phyloP scores from a whole-genome alignment of 495 filamentous ascomycete genomes.

The Tuber calosporum region DNA sequence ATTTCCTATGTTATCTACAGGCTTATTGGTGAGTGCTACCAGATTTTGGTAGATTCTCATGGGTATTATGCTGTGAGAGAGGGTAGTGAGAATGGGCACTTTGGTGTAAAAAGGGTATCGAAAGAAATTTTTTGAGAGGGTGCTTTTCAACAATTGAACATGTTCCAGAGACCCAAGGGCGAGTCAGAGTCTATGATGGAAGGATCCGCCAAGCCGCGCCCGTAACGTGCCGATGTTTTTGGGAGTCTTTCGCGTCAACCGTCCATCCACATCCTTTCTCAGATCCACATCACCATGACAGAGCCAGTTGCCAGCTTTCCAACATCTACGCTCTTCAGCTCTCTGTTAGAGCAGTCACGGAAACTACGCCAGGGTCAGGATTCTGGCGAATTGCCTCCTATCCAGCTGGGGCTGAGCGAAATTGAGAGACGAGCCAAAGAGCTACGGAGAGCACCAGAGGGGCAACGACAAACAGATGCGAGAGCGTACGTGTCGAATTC shows the following conservation, averaged over 20 bases:
- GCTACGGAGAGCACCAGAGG: slow-evolving; percentile 34
- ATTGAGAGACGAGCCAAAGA: slow-evolving; percentile 41
- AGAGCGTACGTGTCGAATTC: slow-evolving; percentile 32
- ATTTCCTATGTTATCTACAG: too few species aligned
- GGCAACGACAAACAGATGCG: slow-evolving; percentile 33
- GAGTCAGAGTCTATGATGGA: slow-evolving; percentile 2
- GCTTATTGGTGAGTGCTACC: too few species aligned
- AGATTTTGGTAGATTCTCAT: too few species aligned
- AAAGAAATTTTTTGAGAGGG: too few species aligned
- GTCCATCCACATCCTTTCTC: slow-evolving; percentile 10
- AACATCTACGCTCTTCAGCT: slow-evolving; percentile 39
- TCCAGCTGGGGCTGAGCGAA: slow-evolving; percentile 42
- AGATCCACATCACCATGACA: slow-evolving; percentile 32
- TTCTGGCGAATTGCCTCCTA: slow-evolving; percentile 38
- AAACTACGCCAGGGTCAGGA: slow-evolving; percentile 42
- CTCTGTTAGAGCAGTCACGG: slow-evolving; percentile 41
- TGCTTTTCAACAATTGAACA: too few species aligned
- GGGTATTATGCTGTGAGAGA: too few species aligned
- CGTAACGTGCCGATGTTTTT: slow-evolving; percentile 16
- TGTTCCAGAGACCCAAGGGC: not conserved
- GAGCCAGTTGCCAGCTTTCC: slow-evolving; percentile 29
- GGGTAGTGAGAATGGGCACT: too few species aligned
- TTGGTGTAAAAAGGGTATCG: too few species aligned
- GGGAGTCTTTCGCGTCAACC: slow-evolving; percentile 30
- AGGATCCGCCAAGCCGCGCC: slow-evolving; percentile 14